Evolutionary conservation across 495 filamentous ascomycete species (phyloP), one percentile per base, ranked within the genome.

Genomic region (Clohesyomyces aquaticus): DNA sequence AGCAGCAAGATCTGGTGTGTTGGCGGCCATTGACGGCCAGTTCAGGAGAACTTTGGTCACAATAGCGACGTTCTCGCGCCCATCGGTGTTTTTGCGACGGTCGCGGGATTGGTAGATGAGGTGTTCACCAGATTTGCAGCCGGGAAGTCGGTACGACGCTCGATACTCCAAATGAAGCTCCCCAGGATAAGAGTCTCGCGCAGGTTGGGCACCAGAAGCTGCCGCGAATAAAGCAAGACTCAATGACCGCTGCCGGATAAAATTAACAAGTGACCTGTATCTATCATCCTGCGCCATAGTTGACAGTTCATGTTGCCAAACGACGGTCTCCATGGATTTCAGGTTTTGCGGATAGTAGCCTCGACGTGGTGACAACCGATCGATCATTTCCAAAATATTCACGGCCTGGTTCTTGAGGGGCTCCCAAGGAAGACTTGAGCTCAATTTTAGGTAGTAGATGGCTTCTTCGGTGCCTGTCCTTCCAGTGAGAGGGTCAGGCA

Each of bases 271-370:
- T 2, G 58, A 21, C 8, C 69, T 38, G 42, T 77, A 84, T 0
- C 65, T 70, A n/a, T 87, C 83, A 66, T 84, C 76, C 57, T 89
- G 86, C 2, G 84, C 81, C 0, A 73, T 76, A 0, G 71, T 63
- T 0, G 82, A 80, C 6, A 87, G 57, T 0, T 75, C 9, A 9
- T 57, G 0, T 32, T 70, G 38, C 73, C 73, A 75, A 4, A 9
- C 2, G 9, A 75, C 69, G 3, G 28, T 53, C 51, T 75, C 66
- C 69, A 72, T 67, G n/a, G n/a, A 21, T 54, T 51, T 67, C 18
- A 68, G 21, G 38, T 59, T 56, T 12, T 16, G 47, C 0, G 73
- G 73, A 69, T 75, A 75, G 59, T 71, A 75, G 0, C 26, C 51
- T 16, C 73, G 48, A 8, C 29, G 41, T 1, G 73, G 71, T 1